Percentiles rank a stretch among this genome's conserved stretches.
Conservation (phyloP, 306 rosid species). For the Cyclanthera cordifolia region DNA sequence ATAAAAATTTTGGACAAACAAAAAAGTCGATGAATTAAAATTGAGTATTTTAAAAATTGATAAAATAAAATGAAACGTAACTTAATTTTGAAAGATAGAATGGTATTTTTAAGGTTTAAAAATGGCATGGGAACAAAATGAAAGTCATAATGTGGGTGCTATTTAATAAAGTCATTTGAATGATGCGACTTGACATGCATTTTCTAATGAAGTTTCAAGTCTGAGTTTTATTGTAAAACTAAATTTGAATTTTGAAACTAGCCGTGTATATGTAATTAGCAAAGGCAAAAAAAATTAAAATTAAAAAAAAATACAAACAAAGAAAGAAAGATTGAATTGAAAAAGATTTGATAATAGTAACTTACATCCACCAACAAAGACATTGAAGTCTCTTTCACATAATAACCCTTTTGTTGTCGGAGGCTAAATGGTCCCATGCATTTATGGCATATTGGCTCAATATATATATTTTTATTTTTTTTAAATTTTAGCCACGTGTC, state of each 20-base stretch:
- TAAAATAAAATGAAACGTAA: too few relatives aligned
- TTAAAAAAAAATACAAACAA: neutral
- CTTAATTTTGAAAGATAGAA: too few relatives aligned
- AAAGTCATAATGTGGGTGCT: neutral
- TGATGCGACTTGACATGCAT: too few relatives aligned
- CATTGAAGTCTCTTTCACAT: slow-evolving; percentile 7
- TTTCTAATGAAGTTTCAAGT: too few relatives aligned
- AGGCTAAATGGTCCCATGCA: slow-evolving; percentile 1
- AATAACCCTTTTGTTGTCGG: slow-evolving; percentile 1
- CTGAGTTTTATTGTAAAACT: too few relatives aligned
- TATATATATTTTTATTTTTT: neutral
- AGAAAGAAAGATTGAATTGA: neutral
- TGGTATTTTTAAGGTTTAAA: too few relatives aligned
- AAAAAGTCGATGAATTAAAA: too few relatives aligned
- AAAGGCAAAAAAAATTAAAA: too few relatives aligned
- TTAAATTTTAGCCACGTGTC: slow-evolving; percentile 21
- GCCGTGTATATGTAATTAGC: too few relatives aligned
- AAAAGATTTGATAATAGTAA: neutral
- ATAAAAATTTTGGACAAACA: too few relatives aligned
- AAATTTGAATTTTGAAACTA: too few relatives aligned
- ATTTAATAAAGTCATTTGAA: neutral
- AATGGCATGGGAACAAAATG: neutral
- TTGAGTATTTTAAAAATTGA: too few relatives aligned
- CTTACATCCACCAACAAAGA: slow-evolving; percentile 4
- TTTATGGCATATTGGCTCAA: slow-evolving; percentile 2